Percentiles rank a stretch among this genome's conserved stretches.
Evolutionary conservation across 2,329 filamentous ascomycete genomes (phyloP).

Genomic region (Fusarium duplospermum): DNA sequence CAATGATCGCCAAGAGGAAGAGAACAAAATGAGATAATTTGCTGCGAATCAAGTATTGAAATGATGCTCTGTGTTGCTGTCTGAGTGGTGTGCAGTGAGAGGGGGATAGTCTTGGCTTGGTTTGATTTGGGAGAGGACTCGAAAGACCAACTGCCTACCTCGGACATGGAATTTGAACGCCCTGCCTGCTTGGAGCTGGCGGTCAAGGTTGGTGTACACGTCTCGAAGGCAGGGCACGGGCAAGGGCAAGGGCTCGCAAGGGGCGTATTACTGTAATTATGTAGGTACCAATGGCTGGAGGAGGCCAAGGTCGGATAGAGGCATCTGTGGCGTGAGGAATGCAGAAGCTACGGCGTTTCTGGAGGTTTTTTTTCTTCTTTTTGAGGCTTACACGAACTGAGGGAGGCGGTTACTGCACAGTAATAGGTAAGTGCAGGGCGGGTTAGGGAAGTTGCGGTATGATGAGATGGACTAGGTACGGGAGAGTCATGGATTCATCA

Average conservation of each 20-base stretch:
- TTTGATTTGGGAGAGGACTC: not conserved
- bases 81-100: not conserved
- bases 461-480: not conserved
- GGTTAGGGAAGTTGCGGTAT: slow-evolving; percentile 7
- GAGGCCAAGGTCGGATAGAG: not conserved
- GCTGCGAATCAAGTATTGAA: not conserved
- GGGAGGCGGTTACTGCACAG: not conserved
- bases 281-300: not conserved
- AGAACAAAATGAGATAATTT: slow-evolving; percentile 25
- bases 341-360: slow-evolving; percentile 7
- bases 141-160: not conserved
- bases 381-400: not conserved
- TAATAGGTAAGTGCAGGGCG: not conserved
- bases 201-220: not conserved
- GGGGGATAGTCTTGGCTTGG: not conserved
- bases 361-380: not conserved
- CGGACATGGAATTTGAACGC: not conserved
- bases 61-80: not conserved
- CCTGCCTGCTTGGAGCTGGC: not conserved
- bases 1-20: slow-evolving; percentile 16
- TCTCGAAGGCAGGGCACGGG: not conserved
- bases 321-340: slow-evolving; percentile 21
- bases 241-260: not conserved
- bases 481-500: not conserved
- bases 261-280: not conserved